phyloP scores from a whole-genome alignment of 1,139 yeast genomes.

The Kazachstania sp. region DNA sequence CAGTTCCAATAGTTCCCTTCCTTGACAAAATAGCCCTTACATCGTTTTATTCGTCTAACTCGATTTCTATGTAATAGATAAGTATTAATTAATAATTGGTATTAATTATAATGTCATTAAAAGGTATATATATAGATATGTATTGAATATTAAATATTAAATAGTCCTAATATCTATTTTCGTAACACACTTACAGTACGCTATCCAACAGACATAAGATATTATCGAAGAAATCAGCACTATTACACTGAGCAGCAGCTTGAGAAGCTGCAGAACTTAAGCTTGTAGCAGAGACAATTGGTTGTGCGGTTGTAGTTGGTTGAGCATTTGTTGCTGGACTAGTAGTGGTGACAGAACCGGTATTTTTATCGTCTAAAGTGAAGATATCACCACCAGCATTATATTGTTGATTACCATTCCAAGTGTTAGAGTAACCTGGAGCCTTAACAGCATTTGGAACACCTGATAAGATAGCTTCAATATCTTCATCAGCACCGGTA shows the following conservation, averaged over 20 bases:
- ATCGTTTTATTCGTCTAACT: too few relatives aligned
- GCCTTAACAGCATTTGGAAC: conserved; percentile 43
- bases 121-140: too few relatives aligned
- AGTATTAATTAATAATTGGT: too few relatives aligned
- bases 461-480: conserved; percentile 36
- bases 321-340: not conserved
- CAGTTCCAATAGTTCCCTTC: too few relatives aligned
- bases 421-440: conserved; percentile 33
- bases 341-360: too few relatives aligned
- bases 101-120: not conserved
- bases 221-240: not conserved
- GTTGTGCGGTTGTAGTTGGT: conserved; percentile 30
- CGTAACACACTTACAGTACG: not conserved
- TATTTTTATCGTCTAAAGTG: conserved; percentile 22
- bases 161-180: not conserved
- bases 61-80: too few relatives aligned
- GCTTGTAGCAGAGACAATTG: not conserved
- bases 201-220: conserved; percentile 1
- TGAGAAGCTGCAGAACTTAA: not conserved
- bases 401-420: conserved; percentile 19
- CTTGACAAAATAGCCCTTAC: too few relatives aligned
- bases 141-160: too few relatives aligned
- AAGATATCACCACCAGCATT: conserved; percentile 27
- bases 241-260: not conserved
- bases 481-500: conserved; percentile 32